phyloP scores from a whole-genome alignment of 768 basidiomycete genomes.

The Boletus subparvulus region DNA sequence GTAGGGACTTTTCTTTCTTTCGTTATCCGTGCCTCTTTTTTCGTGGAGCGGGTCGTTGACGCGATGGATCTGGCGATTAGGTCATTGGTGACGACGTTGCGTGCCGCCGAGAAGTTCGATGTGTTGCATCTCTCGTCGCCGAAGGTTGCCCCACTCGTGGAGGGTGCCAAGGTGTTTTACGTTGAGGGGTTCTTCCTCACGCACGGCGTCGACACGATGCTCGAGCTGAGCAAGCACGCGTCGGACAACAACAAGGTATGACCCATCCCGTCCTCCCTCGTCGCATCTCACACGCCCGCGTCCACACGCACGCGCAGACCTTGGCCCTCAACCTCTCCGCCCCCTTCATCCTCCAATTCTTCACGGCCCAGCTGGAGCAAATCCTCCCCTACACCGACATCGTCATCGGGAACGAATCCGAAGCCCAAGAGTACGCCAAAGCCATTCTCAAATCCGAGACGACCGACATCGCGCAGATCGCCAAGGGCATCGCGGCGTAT shows the following conservation, averaged over 20 bases:
- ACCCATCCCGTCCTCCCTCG: not conserved
- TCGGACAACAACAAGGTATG: slow-evolving; percentile 71
- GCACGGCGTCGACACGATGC: slow-evolving; percentile 73
- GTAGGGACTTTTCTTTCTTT: slow-evolving; percentile 39
- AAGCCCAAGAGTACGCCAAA: slow-evolving; percentile 84
- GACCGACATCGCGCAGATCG: slow-evolving; percentile 66
- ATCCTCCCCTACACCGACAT: slow-evolving; percentile 85
- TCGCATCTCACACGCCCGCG: not conserved
- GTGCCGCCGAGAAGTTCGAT: slow-evolving; percentile 88
- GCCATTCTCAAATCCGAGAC: slow-evolving; percentile 67
- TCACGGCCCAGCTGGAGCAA: slow-evolving; percentile 75
- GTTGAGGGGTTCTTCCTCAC: slow-evolving; percentile 98
- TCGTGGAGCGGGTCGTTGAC: not conserved
- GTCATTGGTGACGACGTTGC: slow-evolving; percentile 89
- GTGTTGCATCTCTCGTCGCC: slow-evolving; percentile 75
- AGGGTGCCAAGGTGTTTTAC: slow-evolving; percentile 85
- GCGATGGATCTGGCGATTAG: slow-evolving; percentile 36
- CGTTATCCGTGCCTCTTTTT: not conserved
- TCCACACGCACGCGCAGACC: slow-evolving; percentile 44
- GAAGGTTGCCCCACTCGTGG: slow-evolving; percentile 70
- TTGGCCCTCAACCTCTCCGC: slow-evolving; percentile 94
- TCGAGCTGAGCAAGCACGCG: slow-evolving; percentile 77
- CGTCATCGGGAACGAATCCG: slow-evolving; percentile 94
- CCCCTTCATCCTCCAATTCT: slow-evolving; percentile 96
- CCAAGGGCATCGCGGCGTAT: slow-evolving; percentile 69